Conservation (phyloP, 2,329 filamentous ascomycete species). For the Amauroascus niger region DNA sequence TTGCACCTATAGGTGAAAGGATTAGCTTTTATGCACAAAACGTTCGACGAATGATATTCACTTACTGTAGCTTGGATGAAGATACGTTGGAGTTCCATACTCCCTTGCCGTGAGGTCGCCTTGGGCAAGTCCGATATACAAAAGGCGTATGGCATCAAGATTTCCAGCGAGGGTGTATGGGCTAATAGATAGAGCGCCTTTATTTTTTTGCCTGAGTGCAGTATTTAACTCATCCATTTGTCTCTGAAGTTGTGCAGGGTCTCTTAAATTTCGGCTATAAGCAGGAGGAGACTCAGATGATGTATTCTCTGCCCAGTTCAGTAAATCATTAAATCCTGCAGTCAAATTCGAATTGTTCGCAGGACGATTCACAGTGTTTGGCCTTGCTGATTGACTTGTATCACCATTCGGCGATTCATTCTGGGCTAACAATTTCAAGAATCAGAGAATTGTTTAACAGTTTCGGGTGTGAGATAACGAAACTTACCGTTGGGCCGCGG, state of each 20-base stretch:
- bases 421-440: neutral
- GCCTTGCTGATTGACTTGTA: neutral
- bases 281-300: slow-evolving; percentile 1
- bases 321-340: neutral
- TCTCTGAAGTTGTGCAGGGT: slow-evolving; percentile 3
- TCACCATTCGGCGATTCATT: neutral
- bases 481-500: slow-evolving; percentile 1
- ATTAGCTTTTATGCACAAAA: neutral
- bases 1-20: neutral
- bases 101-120: neutral
- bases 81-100: slow-evolving; percentile 4
- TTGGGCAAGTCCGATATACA: slow-evolving; percentile 2
- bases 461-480: neutral
- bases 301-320: slow-evolving; percentile 4
- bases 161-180: neutral
- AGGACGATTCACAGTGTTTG: slow-evolving; percentile 2
- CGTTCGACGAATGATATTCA: neutral
- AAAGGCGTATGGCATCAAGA: slow-evolving; percentile 1
- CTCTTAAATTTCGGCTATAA: slow-evolving; percentile 5
- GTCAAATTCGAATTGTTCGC: neutral
- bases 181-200: slow-evolving; percentile 6
- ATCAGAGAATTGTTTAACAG: neutral
- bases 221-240: slow-evolving; percentile 1
- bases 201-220: slow-evolving; percentile 1
- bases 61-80: slow-evolving; percentile 4